phyloP scores from a whole-genome alignment of 2,329 filamentous ascomycete species.

The Sporothrix globosa region DNA sequence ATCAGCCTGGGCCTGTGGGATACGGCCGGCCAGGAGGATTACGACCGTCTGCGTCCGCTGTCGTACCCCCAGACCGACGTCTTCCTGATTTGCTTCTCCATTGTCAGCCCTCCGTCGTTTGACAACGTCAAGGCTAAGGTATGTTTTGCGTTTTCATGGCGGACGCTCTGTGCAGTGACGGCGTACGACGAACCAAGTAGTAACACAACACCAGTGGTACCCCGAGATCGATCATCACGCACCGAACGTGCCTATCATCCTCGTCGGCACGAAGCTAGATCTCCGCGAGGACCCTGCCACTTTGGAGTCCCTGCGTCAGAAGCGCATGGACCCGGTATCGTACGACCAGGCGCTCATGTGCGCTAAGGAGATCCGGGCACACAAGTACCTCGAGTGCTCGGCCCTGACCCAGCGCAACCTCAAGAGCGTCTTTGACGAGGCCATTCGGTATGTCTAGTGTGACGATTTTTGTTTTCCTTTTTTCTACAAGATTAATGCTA shows the following conservation, averaged over 20 bases:
- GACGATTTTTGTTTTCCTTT: too few relatives aligned
- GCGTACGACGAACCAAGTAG: neutral
- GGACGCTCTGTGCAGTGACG: neutral
- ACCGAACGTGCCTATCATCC: conserved; percentile 91
- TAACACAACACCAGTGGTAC: conserved; percentile 70
- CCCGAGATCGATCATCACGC: conserved; percentile 98
- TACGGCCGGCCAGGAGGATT: conserved; percentile 98
- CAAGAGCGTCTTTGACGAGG: conserved; percentile 98
- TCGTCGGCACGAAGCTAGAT: conserved; percentile 96
- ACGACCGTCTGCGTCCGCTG: conserved; percentile 89
- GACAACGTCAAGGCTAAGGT: conserved; percentile 99
- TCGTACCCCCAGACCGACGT: conserved; percentile 99
- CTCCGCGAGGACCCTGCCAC: conserved; percentile 86
- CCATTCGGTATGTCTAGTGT: conserved; percentile 74
- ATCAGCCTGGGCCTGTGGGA: conserved; percentile 98
- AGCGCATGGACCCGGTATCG: conserved; percentile 95
- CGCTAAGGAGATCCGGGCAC: conserved; percentile 91
- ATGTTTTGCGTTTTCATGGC: conserved; percentile 36
- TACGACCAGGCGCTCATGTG: conserved; percentile 89
- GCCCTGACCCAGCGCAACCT: conserved; percentile 94
- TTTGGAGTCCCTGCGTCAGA: conserved; percentile 78
- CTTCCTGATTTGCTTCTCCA: conserved; percentile 97
- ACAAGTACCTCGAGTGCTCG: conserved; percentile 98
- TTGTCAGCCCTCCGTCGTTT: conserved; percentile 95
- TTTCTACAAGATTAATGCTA: neutral